Evolutionary conservation across 352 stramenopile species (phyloP).

Genomic region (Phytophthora brassicae): DNA sequence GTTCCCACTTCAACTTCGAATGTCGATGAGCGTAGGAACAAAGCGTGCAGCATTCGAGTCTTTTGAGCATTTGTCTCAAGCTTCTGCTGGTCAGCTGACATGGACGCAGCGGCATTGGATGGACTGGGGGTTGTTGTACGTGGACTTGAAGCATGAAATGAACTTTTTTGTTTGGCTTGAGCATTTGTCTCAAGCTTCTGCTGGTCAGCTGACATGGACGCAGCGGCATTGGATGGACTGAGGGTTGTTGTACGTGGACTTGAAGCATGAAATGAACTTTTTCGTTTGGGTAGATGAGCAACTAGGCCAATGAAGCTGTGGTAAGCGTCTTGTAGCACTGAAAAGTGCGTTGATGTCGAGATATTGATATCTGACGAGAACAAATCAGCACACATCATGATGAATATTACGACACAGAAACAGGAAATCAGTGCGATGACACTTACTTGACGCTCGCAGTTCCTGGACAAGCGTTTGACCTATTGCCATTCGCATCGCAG

Average conservation of each 20-base stretch:
- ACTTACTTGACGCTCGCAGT: slow-evolving; percentile 20
- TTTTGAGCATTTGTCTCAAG: slow-evolving; percentile 33
- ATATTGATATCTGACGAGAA: slow-evolving; percentile 26
- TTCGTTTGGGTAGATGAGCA: slow-evolving; percentile 35
- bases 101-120: neutral
- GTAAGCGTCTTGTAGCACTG: slow-evolving; percentile 52
- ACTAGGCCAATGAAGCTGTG: slow-evolving; percentile 46
- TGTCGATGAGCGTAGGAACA: slow-evolving; percentile 53
- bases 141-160: slow-evolving; percentile 12
- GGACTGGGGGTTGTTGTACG: slow-evolving; percentile 11
- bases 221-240: slow-evolving; percentile 1
- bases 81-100: slow-evolving; percentile 10
- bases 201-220: slow-evolving; percentile 1
- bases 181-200: slow-evolving; percentile 29
- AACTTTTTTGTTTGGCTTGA: too few relatives aligned
- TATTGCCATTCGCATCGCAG: slow-evolving; percentile 38
- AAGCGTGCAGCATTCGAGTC: slow-evolving; percentile 53
- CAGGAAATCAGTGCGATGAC: neutral
- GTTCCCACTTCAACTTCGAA: slow-evolving; percentile 51
- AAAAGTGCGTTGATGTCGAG: slow-evolving; percentile 44
- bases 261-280: slow-evolving; percentile 1
- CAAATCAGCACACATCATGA: neutral
- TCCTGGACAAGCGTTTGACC: slow-evolving; percentile 15
- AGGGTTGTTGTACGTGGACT: slow-evolving; percentile 17
- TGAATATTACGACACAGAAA: neutral